Evolutionary conservation across 768 basidiomycete genomes (phyloP).

Genomic region (Agrocybe pediades): DNA sequence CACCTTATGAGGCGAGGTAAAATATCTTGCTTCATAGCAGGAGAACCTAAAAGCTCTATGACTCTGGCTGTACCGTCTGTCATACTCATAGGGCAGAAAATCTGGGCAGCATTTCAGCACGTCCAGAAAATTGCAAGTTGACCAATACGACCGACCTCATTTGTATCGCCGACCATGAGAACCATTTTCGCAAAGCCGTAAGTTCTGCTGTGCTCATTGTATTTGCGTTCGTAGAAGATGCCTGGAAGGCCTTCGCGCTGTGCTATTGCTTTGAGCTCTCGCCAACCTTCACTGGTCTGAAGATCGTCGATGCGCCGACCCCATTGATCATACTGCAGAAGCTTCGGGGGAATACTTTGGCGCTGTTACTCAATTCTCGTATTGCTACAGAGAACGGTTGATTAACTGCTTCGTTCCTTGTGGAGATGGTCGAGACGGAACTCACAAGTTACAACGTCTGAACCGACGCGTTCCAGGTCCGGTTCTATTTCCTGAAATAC

Average conservation of each 20-base stretch:
- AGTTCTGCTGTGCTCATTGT: slow-evolving; percentile 58
- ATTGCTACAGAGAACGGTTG: slow-evolving; percentile 40
- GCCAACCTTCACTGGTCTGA: slow-evolving; percentile 75
- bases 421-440: not conserved
- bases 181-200: slow-evolving; percentile 69
- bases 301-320: slow-evolving; percentile 67
- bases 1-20: slow-evolving; percentile 67
- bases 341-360: slow-evolving; percentile 47
- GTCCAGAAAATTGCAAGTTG: not conserved
- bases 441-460: slow-evolving; percentile 54
- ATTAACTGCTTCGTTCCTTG: not conserved
- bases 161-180: slow-evolving; percentile 63
- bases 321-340: slow-evolving; percentile 78
- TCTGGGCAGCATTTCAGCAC: slow-evolving; percentile 31
- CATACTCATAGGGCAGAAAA: slow-evolving; percentile 79
- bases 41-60: slow-evolving; percentile 64
- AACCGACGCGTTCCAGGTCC: slow-evolving; percentile 63
- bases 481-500: slow-evolving; percentile 50
- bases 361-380: slow-evolving; percentile 48
- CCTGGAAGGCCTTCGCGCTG: slow-evolving; percentile 67
- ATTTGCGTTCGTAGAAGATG: slow-evolving; percentile 68
- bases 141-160: slow-evolving; percentile 42
- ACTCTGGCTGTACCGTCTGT: slow-evolving; percentile 78
- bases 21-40: slow-evolving; percentile 58
- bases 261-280: slow-evolving; percentile 59